Evolutionary conservation across 768 basidiomycete species (phyloP).

Genomic region (Gelatoporia subvermispora): DNA sequence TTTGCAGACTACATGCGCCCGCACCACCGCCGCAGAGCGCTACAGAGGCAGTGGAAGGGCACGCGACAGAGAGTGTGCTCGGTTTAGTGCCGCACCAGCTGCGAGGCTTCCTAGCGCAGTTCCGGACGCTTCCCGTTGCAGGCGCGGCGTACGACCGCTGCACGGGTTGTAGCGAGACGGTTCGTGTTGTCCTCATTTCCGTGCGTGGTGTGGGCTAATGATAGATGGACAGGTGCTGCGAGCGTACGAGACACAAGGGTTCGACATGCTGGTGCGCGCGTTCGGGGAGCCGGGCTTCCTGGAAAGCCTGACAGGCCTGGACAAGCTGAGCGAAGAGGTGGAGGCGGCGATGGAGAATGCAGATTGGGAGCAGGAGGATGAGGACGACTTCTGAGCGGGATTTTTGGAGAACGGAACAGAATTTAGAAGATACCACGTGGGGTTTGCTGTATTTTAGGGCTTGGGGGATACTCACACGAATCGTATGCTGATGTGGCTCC

Average conservation of each 20-base stretch:
- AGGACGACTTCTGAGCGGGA: constrained; percentile 17
- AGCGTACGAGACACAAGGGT: constrained; percentile 81
- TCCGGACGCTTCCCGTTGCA: constrained; percentile 76
- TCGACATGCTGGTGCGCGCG: constrained; percentile 71
- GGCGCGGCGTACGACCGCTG: constrained; percentile 86
- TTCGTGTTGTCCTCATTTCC: constrained; percentile 30
- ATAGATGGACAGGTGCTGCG: constrained; percentile 56
- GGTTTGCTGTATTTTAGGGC: no score
- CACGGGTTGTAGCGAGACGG: constrained; percentile 84
- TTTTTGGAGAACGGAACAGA: no score
- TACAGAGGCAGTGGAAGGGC: constrained; percentile 20
- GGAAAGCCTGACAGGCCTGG: constrained; percentile 51
- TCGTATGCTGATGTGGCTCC: no score
- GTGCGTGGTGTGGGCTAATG: background rate
- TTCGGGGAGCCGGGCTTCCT: constrained; percentile 80
- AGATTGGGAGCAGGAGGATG: constrained; percentile 46
- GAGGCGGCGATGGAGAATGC: constrained; percentile 44
- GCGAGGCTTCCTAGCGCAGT: constrained; percentile 85
- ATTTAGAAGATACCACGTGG: no score
- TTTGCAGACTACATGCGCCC: constrained; percentile 55
- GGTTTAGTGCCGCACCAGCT: constrained; percentile 93
- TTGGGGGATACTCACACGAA: no score
- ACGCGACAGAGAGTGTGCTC: constrained; percentile 49
- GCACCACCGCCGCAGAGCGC: constrained; percentile 32
- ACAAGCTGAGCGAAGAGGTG: constrained; percentile 48